Conservation (phyloP, 2,329 filamentous ascomycete species). For the Alternaria conjuncta region DNA sequence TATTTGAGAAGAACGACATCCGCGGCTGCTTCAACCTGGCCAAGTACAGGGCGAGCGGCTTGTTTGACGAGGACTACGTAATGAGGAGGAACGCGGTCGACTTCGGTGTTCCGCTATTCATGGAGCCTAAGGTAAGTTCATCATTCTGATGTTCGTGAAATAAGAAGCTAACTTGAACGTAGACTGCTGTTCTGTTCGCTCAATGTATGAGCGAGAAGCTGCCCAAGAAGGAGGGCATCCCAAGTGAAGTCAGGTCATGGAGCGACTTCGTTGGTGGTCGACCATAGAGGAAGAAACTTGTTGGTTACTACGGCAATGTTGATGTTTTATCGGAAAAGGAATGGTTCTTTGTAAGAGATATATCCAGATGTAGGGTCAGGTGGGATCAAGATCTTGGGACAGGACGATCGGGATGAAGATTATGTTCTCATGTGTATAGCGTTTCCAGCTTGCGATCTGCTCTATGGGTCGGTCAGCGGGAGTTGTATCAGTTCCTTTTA, state of each 20-base stretch:
- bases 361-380: constrained; percentile 11
- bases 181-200: constrained; percentile 96
- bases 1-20: constrained; percentile 97
- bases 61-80: constrained; percentile 93
- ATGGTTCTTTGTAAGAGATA: constrained; percentile 9
- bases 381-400: neutral
- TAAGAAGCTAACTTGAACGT: constrained; percentile 24
- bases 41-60: constrained; percentile 79
- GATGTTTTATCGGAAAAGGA: neutral
- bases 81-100: constrained; percentile 98
- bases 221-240: constrained; percentile 85
- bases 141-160: neutral
- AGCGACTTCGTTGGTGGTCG: constrained; percentile 83
- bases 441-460: constrained; percentile 11
- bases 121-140: constrained; percentile 88
- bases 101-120: constrained; percentile 96
- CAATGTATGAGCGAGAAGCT: constrained; percentile 98
- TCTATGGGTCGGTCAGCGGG: constrained; percentile 5
- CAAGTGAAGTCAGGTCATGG: constrained; percentile 90
- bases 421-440: constrained; percentile 23
- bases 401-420: constrained; percentile 2
- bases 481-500: constrained; percentile 10
- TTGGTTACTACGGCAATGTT: neutral
- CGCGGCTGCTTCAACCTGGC: constrained; percentile 95
- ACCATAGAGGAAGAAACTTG: constrained; percentile 36